Conservation (phyloP, 2,329 filamentous ascomycete species). For the Graphium sp. region DNA sequence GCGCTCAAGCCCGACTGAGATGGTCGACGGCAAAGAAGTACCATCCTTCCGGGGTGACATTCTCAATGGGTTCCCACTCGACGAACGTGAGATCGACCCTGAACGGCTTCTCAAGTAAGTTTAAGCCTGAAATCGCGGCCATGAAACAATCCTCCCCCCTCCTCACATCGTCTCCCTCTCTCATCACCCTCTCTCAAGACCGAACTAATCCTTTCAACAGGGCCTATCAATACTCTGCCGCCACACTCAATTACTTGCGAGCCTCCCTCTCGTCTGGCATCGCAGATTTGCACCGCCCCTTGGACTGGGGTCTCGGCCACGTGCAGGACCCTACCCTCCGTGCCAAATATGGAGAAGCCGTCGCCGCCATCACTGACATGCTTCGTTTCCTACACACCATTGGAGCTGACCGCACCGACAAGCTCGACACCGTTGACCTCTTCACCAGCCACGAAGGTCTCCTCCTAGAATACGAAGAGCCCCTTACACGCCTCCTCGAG, state of each 20-base stretch:
- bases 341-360: constrained; percentile 71
- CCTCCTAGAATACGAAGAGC: constrained; percentile 85
- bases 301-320: constrained; percentile 91
- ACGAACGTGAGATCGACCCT: constrained; percentile 69
- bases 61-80: constrained; percentile 68
- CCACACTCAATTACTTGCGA: constrained; percentile 85
- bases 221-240: constrained; percentile 90
- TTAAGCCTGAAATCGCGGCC: too few relatives aligned
- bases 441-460: constrained; percentile 94
- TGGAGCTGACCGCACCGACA: constrained; percentile 69
- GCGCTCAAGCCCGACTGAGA: constrained; percentile 73
- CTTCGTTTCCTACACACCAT: constrained; percentile 90
- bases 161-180: not conserved
- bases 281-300: constrained; percentile 79
- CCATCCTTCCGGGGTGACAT: constrained; percentile 92
- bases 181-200: constrained; percentile 2
- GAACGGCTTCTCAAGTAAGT: constrained; percentile 55
- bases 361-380: constrained; percentile 74
- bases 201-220: constrained; percentile 16
- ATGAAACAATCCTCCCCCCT: not conserved
- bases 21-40: constrained; percentile 61
- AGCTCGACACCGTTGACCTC: constrained; percentile 81
- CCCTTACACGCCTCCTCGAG: constrained; percentile 60
- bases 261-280: constrained; percentile 73
- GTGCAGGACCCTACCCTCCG: constrained; percentile 72